Conservation (phyloP, 441 rosid genomes). For the Aquilaria agallochum region DNA sequence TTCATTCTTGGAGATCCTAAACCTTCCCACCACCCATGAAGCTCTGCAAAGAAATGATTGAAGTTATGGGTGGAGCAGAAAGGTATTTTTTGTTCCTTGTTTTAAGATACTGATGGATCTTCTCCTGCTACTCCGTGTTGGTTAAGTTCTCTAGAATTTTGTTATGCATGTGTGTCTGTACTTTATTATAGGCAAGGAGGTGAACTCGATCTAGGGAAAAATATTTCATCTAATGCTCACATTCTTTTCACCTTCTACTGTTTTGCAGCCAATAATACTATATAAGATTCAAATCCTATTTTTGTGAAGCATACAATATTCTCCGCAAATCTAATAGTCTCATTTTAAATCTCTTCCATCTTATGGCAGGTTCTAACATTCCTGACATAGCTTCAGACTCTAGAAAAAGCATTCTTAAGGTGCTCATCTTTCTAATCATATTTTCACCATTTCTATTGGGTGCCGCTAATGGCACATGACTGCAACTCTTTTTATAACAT, state of each 20-base stretch:
- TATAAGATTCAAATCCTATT: slow-evolving; percentile 94
- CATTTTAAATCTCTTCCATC: slow-evolving; percentile 86
- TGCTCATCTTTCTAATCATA: slow-evolving; percentile 23
- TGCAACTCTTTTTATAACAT: slow-evolving; percentile 9
- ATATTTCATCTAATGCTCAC: no score
- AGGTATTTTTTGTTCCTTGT: slow-evolving; percentile 37
- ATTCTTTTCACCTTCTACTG: no score
- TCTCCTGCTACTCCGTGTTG: background rate
- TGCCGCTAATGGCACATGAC: background rate
- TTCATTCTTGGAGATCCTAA: slow-evolving; percentile 97
- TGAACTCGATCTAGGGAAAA: no score
- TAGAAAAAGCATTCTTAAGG: slow-evolving; percentile 96
- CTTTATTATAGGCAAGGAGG: no score
- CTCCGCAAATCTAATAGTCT: slow-evolving; percentile 96
- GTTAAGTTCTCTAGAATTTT: background rate
- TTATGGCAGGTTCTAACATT: slow-evolving; percentile 97
- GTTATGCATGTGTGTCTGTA: no score
- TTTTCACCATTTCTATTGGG: background rate
- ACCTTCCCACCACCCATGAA: slow-evolving; percentile 99
- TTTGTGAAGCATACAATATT: slow-evolving; percentile 99
- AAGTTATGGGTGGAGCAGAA: slow-evolving; percentile 99
- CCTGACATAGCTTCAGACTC: slow-evolving; percentile 98
- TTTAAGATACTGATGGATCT: background rate
- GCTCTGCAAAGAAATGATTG: slow-evolving; percentile 99
- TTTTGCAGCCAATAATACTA: slow-evolving; percentile 85